Base-by-base conservation (phyloP, 1,284 basidiomycete genomes). In the Flammula alnicola region DNA sequence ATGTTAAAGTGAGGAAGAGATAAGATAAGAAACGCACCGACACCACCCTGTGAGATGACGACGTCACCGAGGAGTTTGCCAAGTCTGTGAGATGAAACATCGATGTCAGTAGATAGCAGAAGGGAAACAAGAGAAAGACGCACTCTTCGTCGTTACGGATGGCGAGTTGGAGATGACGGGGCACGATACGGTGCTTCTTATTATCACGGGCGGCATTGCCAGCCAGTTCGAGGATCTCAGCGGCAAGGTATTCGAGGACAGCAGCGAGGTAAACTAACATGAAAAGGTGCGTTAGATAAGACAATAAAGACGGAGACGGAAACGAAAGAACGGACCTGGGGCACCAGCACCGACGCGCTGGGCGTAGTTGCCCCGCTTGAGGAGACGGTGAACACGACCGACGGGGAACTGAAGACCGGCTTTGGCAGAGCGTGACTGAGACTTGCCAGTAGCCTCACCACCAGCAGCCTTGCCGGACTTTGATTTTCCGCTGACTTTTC, bases 381-480 rank as follows among this genome's bases (percentile, higher is more conserved):
- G 73, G 57, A 91, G 85, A 84, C 91, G 87, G 76, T 94, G 91
- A 69, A 93, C 88, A 88, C 91, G 91, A 81, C 91, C 91, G 69
- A 93, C 91, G 5, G 90, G 91, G 83, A 93, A 88, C 73, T 90
- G 89, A 57, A 92, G 82, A 61, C 88, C 89, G 58, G 81, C 81
- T 75, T 93, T 93, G 63, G 88, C 81, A 37, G 91, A 93, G 58
- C 90, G 87, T 43, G 90, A 91, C 66, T 85, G 76, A 10, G 80
- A 69, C 67, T 84, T 83, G 61, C 80, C 75, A 45, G 81, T 72
- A 44, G 75, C 72, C 65, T 81, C 81, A 64, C 79, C 80, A 58
- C 80, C 80, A 5, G 54, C 48, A 53, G 80, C 85, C 70, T 82
- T 82, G 58, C 64, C 64, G 75, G 62, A 61, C 54, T 65, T 65